phyloP scores from a whole-genome alignment of 176 grass and related monocot species.

The Thinopyrum elongatum region DNA sequence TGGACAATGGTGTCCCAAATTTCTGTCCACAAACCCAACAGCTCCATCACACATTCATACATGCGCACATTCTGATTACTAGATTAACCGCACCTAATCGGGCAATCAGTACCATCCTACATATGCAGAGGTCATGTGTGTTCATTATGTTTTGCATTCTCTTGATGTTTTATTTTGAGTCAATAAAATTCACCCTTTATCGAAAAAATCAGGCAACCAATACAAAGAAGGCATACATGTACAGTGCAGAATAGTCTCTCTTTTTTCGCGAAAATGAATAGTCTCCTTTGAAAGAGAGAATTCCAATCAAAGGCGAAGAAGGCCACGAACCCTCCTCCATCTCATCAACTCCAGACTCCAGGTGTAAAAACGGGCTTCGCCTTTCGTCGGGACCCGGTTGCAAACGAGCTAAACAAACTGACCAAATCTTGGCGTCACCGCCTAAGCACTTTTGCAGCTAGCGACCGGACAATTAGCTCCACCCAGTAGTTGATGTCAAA shows the following conservation, averaged over 20 bases:
- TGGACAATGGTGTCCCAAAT: too few relatives aligned
- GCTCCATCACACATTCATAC: too few relatives aligned
- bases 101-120: too few relatives aligned
- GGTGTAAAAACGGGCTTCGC: background rate
- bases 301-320: background rate
- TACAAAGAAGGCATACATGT: background rate
- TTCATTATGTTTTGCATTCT: too few relatives aligned
- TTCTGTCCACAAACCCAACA: too few relatives aligned
- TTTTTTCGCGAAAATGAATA: background rate
- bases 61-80: too few relatives aligned
- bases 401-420: constrained; percentile 26
- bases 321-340: constrained; percentile 27
- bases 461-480: background rate
- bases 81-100: background rate
- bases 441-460: constrained; percentile 31
- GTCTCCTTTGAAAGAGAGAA: background rate
- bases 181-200: too few relatives aligned
- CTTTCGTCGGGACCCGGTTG: background rate
- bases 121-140: too few relatives aligned
- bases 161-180: too few relatives aligned
- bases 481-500: background rate
- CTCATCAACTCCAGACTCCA: background rate
- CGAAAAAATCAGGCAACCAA: too few relatives aligned
- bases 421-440: constrained; percentile 31
- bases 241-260: background rate